Conservation (phyloP, 1,284 basidiomycete genomes). For the Apiotrichum domesticum region DNA sequence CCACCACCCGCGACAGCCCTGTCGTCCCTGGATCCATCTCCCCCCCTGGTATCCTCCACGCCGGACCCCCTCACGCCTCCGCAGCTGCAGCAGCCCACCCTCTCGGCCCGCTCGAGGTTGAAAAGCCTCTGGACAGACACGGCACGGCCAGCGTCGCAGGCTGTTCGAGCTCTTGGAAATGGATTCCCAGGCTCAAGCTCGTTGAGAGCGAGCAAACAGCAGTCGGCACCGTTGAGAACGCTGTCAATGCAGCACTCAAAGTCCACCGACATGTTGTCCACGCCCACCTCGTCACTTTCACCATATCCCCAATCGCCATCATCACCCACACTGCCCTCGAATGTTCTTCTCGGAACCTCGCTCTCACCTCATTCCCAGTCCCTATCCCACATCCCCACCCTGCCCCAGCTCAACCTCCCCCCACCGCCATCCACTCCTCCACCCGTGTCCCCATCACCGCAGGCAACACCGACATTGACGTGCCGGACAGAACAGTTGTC, state of each 20-base stretch:
- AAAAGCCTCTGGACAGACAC: neutral
- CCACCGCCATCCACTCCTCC: neutral
- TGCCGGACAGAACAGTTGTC: no score
- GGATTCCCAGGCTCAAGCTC: conserved; percentile 1
- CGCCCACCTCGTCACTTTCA: no score
- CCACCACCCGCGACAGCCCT: neutral
- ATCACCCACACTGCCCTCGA: neutral
- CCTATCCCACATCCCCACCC: neutral
- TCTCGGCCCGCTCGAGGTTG: neutral
- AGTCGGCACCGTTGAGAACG: neutral
- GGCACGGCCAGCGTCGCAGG: neutral
- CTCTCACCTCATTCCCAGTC: neutral
- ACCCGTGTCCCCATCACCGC: neutral
- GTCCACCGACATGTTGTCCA: no score
- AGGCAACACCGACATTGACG: neutral
- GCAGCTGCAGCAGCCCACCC: neutral
- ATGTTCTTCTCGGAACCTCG: no score
- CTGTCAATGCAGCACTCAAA: no score
- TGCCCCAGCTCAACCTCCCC: neutral
- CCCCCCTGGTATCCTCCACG: neutral
- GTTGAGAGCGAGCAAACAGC: neutral
- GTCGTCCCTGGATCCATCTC: conserved; percentile 1
- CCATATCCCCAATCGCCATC: neutral
- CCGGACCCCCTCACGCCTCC: neutral
- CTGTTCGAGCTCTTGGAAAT: conserved; percentile 4